phyloP scores from a whole-genome alignment of 2,329 filamentous ascomycete species.

The Endocalyx cinctus region DNA sequence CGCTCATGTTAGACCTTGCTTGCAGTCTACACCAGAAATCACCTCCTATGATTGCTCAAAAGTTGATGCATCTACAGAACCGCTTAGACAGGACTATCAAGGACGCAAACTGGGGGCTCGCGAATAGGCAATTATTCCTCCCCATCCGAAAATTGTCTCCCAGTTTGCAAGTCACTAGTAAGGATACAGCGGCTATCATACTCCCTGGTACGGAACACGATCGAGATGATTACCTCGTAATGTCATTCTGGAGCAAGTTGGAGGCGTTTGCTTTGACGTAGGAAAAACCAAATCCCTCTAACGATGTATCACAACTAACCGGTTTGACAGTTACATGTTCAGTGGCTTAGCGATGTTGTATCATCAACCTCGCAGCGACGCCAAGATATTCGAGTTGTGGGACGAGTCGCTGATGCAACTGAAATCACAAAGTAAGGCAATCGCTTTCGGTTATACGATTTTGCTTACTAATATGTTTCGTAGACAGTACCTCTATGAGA shows the following conservation, averaged over 20 bases:
- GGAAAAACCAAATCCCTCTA: constrained; percentile 23
- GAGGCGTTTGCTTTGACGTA: constrained; percentile 54
- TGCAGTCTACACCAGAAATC: constrained; percentile 63
- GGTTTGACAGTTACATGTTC: constrained; percentile 43
- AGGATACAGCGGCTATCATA: constrained; percentile 53
- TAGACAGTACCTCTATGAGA: constrained; percentile 27
- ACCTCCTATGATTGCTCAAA: constrained; percentile 51
- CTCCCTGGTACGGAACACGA: constrained; percentile 40
- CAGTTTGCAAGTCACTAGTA: constrained; percentile 47
- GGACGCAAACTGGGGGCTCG: constrained; percentile 39
- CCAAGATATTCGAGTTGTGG: constrained; percentile 36
- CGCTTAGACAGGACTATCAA: constrained; percentile 54
- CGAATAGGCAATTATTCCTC: constrained; percentile 46
- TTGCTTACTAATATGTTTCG: constrained; percentile 14
- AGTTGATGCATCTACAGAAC: constrained; percentile 58
- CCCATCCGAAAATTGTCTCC: constrained; percentile 50
- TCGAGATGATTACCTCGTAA: constrained; percentile 49
- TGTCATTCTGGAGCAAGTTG: constrained; percentile 57
- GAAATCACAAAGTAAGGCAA: constrained; percentile 28
- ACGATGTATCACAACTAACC: background rate
- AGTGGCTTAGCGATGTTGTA: constrained; percentile 44
- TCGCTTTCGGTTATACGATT: no score
- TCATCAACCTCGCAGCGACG: constrained; percentile 32
- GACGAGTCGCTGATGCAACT: constrained; percentile 32
- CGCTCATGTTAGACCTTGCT: constrained; percentile 64